These are phyloP conservation scores for Fusarium sp. DNA, from an alignment of 2,329 filamentous ascomycete genomes.

Conservation along the genomic window DNA sequence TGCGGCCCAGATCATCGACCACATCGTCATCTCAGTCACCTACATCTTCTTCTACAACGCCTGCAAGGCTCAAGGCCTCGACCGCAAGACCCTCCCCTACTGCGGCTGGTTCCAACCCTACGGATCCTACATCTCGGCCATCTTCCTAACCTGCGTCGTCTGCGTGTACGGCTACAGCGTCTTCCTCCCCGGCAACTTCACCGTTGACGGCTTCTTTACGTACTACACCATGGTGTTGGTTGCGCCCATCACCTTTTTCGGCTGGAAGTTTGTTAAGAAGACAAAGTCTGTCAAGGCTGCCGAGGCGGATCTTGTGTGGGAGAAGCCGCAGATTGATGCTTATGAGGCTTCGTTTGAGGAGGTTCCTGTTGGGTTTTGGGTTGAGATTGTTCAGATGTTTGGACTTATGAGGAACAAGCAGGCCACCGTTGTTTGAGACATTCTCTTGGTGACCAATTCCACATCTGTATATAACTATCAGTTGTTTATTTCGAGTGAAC, in stretches of 20 bases:
- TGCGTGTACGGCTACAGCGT: conserved; percentile 6
- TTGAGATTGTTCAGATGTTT: conserved; percentile 10
- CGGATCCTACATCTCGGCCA: not conserved
- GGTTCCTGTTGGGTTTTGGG: conserved; percentile 8
- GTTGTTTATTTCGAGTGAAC: not conserved
- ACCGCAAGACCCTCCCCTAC: conserved; percentile 12
- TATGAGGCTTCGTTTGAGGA: conserved; percentile 13
- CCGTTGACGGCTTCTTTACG: conserved; percentile 12
- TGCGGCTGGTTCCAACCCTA: conserved; percentile 12
- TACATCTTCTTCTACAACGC: conserved; percentile 18
- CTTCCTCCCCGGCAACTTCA: conserved; percentile 3
- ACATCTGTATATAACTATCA: not conserved
- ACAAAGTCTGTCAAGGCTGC: conserved; percentile 9
- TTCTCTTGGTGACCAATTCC: not conserved
- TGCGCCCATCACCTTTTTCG: conserved; percentile 1
- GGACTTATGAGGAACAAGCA: conserved; percentile 8
- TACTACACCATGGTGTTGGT: conserved; percentile 12
- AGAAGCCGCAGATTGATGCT: conserved; percentile 10
- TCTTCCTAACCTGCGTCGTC: conserved; percentile 5
- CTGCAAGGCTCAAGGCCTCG: conserved; percentile 9
- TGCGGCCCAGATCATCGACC: conserved; percentile 9
- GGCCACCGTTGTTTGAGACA: not conserved
- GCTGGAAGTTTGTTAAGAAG: conserved; percentile 13
- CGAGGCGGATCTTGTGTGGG: conserved; percentile 13
- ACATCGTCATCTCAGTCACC: conserved; percentile 9